These are phyloP conservation scores for Mallotus japonicus DNA, from an alignment of 441 rosid genomes.

Conservation along the genomic window DNA sequence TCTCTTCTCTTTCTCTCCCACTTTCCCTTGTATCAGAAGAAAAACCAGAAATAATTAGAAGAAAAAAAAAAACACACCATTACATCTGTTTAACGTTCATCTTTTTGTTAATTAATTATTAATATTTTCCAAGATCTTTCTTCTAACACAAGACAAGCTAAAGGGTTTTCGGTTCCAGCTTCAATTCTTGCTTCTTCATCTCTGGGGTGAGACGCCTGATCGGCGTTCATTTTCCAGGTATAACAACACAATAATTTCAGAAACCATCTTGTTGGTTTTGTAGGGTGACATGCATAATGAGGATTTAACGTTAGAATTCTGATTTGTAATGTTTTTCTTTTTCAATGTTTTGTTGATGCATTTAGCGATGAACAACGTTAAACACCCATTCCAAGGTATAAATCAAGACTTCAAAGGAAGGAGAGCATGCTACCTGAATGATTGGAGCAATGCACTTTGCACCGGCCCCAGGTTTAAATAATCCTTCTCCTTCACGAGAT, in stretches of 20 bases:
- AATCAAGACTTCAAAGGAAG: slow-evolving; percentile 38
- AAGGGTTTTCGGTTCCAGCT: background rate
- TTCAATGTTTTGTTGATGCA: background rate
- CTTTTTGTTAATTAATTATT: background rate
- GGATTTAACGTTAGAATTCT: background rate
- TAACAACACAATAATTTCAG: too few relatives aligned
- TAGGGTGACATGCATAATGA: too few relatives aligned
- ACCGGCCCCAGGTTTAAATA: slow-evolving; percentile 32
- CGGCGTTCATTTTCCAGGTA: background rate
- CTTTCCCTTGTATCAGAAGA: too few relatives aligned
- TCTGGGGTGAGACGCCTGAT: background rate
- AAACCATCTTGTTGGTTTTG: too few relatives aligned
- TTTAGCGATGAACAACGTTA: slow-evolving; percentile 26
- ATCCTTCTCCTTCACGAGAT: background rate
- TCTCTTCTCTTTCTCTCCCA: too few relatives aligned
- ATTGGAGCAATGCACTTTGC: slow-evolving; percentile 31
- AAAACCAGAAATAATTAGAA: background rate
- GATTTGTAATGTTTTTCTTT: background rate
- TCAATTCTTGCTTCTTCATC: background rate
- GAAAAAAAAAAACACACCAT: too few relatives aligned
- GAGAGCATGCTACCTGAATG: slow-evolving; percentile 35
- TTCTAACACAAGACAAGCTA: background rate
- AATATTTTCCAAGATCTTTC: too few relatives aligned
- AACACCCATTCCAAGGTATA: slow-evolving; percentile 37
- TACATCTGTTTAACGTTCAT: background rate